These are phyloP conservation scores for Calophaca sinica DNA, from an alignment of 306 rosid species.

Conservation along the genomic window DNA sequence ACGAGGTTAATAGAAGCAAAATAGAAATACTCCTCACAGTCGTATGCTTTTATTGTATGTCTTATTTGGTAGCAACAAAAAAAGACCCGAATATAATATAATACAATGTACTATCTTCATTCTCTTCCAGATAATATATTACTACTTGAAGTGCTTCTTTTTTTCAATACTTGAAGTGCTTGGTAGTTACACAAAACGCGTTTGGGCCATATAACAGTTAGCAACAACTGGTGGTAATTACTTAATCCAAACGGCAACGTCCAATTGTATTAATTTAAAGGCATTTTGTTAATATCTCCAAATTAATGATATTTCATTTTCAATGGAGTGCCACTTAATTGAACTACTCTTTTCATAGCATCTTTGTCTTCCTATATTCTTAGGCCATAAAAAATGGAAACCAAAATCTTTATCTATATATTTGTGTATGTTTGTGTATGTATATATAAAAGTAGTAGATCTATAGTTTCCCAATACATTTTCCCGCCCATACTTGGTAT, in stretches of 20 bases:
- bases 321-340: background rate
- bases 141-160: no score
- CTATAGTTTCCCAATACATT: no score
- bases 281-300: background rate
- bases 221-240: conserved; percentile 11
- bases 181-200: conserved; percentile 39
- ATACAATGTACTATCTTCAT: no score
- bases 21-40: no score
- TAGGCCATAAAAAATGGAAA: background rate
- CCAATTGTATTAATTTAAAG: background rate
- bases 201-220: conserved; percentile 35
- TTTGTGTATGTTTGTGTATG: no score
- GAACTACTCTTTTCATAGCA: background rate
- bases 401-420: background rate
- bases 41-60: no score
- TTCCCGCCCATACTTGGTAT: no score
- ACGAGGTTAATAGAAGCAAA: background rate
- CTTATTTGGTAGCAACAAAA: no score
- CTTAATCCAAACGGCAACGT: conserved; percentile 30
- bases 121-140: no score
- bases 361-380: conserved; percentile 12
- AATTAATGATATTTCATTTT: background rate
- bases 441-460: no score
- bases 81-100: no score
- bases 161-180: no score